These are phyloP conservation scores for Trametes maxima DNA, from an alignment of 768 basidiomycete genomes.

Conservation along the genomic window DNA sequence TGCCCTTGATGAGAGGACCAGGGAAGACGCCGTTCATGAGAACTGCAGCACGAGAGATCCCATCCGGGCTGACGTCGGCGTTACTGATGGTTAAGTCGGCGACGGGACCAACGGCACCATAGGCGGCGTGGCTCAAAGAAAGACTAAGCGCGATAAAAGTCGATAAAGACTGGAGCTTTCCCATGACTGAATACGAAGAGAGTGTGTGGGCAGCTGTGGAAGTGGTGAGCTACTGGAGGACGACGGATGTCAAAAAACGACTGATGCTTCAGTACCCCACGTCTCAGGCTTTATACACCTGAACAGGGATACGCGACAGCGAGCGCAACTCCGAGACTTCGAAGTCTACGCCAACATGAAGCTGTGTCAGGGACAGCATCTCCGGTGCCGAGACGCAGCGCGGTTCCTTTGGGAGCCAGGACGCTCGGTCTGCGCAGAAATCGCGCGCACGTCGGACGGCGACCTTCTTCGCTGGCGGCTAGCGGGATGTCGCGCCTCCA, in stretches of 20 bases:
- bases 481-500: not conserved
- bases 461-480: not conserved
- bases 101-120: conserved; percentile 30
- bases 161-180: not conserved
- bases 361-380: not conserved
- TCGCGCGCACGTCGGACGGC: conserved; percentile 14
- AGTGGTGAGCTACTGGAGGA: not conserved
- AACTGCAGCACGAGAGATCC: conserved; percentile 29
- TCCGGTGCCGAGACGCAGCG: not conserved
- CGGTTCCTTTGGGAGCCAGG: not conserved
- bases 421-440: conserved; percentile 3
- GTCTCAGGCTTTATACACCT: not conserved
- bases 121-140: not conserved
- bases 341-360: not conserved
- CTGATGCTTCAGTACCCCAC: not conserved
- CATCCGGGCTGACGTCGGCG: conserved; percentile 36
- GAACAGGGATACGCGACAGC: not conserved
- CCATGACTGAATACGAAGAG: conserved; percentile 2
- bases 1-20: conserved; percentile 27
- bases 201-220: not conserved
- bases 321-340: not conserved
- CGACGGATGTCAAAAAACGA: not conserved
- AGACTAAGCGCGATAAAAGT: conserved; percentile 3
- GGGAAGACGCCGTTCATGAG: conserved; percentile 27
- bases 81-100: conserved; percentile 32